Evolutionary conservation across 805 yeast species (phyloP), one percentile per base, ranked within the genome.

Genomic region (Candida cerambycidarum): DNA sequence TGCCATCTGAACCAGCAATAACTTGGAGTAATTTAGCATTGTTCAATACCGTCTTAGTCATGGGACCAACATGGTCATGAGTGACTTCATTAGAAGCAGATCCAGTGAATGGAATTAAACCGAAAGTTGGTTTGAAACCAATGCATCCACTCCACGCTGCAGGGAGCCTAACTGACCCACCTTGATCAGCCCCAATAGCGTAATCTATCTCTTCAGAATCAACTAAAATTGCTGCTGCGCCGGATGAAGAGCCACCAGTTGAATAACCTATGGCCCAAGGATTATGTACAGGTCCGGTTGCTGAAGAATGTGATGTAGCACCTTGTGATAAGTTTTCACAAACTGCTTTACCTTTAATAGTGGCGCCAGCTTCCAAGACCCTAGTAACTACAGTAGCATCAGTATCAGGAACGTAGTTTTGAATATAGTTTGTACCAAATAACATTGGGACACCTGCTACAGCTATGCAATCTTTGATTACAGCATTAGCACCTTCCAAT

Each of bases 21-120:
- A 48, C 67, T 41, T 60, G 57, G 17, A 64, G 54, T 27, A 55
- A 41, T 33, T 50, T 45, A 13, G 65, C 68, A 46, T 63, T 67
- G 14, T 56, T 65, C 23, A 60, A 47, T 3, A 66, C 71, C 33
- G 58, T 57, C 33, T 47, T 52, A 4, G 72, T 65, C 64, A 66
- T 61, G n/a, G 68, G 67, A 5, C 72, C 72, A 13, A 64, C 60
- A 47, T 63, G 67, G 42, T 66, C 72, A 32, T 58, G 58, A 32
- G 58, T 61, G 6, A 60, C 54, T 35, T 63, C 70, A 36, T 59
- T 50, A 30, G 62, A 56, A 6, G 62, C 63, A 29, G 62, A 57
- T n/a, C 70, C 71, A 12, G 72, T 62, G 49, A 54, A 61, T 3
- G 67, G 67, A 15, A 63, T 61, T 18, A 62, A 45, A 11, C 50